Conservation (phyloP, 2,329 filamentous ascomycete species). For the Hypoxylon sp. region DNA sequence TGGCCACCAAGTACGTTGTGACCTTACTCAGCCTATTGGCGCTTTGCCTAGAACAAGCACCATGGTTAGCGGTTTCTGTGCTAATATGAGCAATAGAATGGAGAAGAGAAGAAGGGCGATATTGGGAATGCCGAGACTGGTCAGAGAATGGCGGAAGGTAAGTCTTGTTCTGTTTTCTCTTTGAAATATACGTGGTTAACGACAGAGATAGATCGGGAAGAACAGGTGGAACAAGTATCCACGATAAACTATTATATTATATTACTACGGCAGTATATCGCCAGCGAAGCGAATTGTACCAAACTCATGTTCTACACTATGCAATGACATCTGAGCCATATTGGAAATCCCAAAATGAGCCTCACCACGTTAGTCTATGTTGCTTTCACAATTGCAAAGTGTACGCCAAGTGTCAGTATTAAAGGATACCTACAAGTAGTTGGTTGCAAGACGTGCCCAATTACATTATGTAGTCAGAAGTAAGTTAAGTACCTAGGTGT, state of each 20-base stretch:
- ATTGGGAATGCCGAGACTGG: conserved; percentile 92
- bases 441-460: no score
- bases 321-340: conserved; percentile 22
- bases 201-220: conserved; percentile 61
- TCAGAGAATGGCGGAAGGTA: conserved; percentile 94
- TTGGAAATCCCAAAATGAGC: conserved; percentile 10
- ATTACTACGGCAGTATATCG: conserved; percentile 25
- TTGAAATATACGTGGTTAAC: conserved; percentile 50
- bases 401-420: neutral
- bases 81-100: conserved; percentile 67
- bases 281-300: conserved; percentile 44
- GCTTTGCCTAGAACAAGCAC: neutral
- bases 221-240: conserved; percentile 69
- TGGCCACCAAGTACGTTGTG: conserved; percentile 75
- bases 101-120: conserved; percentile 92
- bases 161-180: conserved; percentile 50
- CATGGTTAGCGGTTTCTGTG: conserved; percentile 15
- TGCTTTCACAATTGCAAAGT: neutral
- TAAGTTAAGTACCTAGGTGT: conserved; percentile 1
- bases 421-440: no score
- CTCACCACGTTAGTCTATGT: neutral
- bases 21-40: conserved; percentile 1
- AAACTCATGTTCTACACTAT: conserved; percentile 46
- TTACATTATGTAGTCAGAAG: no score
- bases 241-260: conserved; percentile 56